These are phyloP conservation scores for Lagenidium giganteum DNA, from an alignment of 352 stramenopile species.

Conservation along the genomic window DNA sequence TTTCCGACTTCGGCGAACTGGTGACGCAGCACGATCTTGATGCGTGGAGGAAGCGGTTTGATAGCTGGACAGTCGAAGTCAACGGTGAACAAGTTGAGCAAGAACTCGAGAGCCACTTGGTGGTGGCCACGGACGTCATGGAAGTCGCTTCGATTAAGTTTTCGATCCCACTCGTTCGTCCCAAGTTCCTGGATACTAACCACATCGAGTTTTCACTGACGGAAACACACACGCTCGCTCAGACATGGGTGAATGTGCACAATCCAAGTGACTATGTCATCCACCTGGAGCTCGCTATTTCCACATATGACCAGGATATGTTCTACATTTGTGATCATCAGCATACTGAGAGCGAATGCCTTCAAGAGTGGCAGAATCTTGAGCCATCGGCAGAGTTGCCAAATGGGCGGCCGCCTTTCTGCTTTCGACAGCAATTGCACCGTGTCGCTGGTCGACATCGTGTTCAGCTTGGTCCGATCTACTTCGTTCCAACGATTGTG, in stretches of 20 bases:
- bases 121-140: constrained; percentile 5
- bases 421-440: constrained; percentile 20
- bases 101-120: neutral
- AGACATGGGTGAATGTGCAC: constrained; percentile 24
- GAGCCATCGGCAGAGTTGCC: constrained; percentile 2
- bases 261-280: constrained; percentile 50
- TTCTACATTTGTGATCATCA: constrained; percentile 42
- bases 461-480: constrained; percentile 44
- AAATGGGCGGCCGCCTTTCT: constrained; percentile 27
- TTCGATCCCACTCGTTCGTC: constrained; percentile 19
- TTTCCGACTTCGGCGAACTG: constrained; percentile 3
- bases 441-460: constrained; percentile 19
- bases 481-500: constrained; percentile 44
- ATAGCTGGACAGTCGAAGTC: neutral
- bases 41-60: neutral
- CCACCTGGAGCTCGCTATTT: constrained; percentile 39
- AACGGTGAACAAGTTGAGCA: neutral
- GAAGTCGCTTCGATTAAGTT: neutral
- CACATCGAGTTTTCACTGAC: constrained; percentile 27
- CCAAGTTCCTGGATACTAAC: constrained; percentile 10
- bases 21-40: constrained; percentile 8
- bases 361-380: constrained; percentile 29
- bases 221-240: constrained; percentile 22
- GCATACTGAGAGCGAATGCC: constrained; percentile 21
- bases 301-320: constrained; percentile 23